These are phyloP conservation scores for Colletotrichum noveboracense DNA, from an alignment of 2,329 filamentous ascomycete genomes.

Conservation along the genomic window DNA sequence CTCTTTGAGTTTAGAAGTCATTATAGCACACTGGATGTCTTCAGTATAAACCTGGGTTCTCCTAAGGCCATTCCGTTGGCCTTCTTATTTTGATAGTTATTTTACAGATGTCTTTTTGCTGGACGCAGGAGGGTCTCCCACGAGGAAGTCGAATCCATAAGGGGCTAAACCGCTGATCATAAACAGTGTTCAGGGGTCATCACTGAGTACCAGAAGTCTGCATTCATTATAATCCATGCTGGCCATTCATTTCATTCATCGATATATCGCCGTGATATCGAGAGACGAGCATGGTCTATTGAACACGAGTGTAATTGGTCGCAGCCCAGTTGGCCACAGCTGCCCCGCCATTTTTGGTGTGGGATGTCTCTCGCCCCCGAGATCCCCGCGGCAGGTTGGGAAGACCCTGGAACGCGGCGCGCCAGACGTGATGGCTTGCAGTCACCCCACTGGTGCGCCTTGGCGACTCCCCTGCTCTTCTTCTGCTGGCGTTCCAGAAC, in stretches of 20 bases:
- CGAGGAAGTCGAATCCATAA: neutral
- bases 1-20: neutral
- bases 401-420: conserved; percentile 3
- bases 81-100: neutral
- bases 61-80: neutral
- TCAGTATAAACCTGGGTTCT: neutral
- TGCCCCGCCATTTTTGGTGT: neutral
- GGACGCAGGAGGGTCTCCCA: neutral
- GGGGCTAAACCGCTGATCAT: neutral
- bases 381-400: conserved; percentile 6
- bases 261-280: neutral
- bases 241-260: neutral
- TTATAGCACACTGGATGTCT: neutral
- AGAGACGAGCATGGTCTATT: neutral
- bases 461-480: neutral
- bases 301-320: neutral
- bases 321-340: neutral
- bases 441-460: conserved; percentile 3
- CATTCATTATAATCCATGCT: neutral
- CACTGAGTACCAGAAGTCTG: neutral
- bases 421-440: neutral
- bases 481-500: neutral
- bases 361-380: conserved; percentile 12
- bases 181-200: neutral
- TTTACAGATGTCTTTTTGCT: neutral